phyloP scores from a whole-genome alignment of 176 grass and related monocot species.

The Dendrocalamus sinicus region DNA sequence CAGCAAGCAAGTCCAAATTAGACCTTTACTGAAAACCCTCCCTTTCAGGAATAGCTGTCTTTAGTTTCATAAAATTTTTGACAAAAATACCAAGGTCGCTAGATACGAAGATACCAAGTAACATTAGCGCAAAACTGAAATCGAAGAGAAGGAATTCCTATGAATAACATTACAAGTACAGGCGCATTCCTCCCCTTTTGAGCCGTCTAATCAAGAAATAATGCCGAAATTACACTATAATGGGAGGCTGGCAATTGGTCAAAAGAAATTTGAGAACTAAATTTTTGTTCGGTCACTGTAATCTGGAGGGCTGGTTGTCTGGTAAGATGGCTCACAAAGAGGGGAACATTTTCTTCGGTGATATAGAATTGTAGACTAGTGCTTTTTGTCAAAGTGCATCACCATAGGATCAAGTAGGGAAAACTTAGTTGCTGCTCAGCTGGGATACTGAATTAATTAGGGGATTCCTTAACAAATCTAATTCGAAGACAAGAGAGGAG shows the following conservation, averaged over 20 bases:
- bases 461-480: not conserved
- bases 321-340: not conserved
- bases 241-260: not conserved
- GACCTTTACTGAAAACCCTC: not conserved
- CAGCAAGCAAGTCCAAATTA: slow-evolving; percentile 22
- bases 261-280: not conserved
- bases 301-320: not conserved
- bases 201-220: not conserved
- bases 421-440: not conserved
- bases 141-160: not conserved
- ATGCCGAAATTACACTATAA: not conserved
- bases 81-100: not conserved
- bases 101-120: not conserved
- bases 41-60: not conserved
- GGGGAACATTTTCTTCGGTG: not conserved
- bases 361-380: not conserved
- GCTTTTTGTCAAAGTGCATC: not conserved
- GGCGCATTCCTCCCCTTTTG: not conserved
- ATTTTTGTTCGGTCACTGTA: not conserved
- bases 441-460: not conserved
- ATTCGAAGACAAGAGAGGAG: not conserved
- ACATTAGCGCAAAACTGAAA: not conserved
- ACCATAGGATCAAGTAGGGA: not conserved
- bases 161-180: not conserved
- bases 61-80: not conserved